Evolutionary conservation across 495 filamentous ascomycete genomes (phyloP), one percentile per base, ranked within the genome.

Genomic region (Aspergillus cristatus): DNA sequence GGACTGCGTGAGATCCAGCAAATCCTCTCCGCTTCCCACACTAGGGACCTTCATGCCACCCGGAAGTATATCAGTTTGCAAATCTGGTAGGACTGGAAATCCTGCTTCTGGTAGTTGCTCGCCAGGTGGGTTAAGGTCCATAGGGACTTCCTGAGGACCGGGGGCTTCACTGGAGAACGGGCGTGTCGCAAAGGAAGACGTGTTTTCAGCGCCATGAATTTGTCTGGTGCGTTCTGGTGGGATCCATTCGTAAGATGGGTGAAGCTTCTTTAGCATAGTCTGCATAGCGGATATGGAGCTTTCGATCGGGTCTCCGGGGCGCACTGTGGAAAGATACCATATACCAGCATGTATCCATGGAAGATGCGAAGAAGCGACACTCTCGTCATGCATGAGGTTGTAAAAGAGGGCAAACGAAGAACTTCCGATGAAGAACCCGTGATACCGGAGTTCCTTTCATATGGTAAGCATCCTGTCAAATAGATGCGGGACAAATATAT

Each of bases 281-380:
- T 60, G 55, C 6, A 67, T 48, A 1, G 60, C 56, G 2, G 41
- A 15, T 8, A 67, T 56, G 7, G 58, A 51, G 33, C 52, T 59
- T 12, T 39, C 18, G 14, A 57, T 55, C 6, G 58, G 53, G 25
- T 64, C 58, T 0, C 52, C 54, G 1, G 35, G 25, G 18, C 55
- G 48, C 58, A 67, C 57, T 0, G 44, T 49, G 6, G 53, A 49
- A 24, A 68, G 26, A 8, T 41, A 55, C 25, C 60, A 57, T 5
- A 65, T 18, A 3, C 55, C 45, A 3, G 54, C 55, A 35, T 65
- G 60, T 1, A 67, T 52, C 65, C 65, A 68, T 7, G 60, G 65
- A 1, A 68, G 43, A 26, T 68, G 57, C 3, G 43, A 48, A n/a
- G 48, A 11, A 0, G 65, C 55, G 0, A 54, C 45, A 25, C 41